Percentiles rank a stretch among this genome's conserved stretches.
phyloP scores from a whole-genome alignment of 2,329 filamentous ascomycete species.

The Cryphonectria nitschkei region DNA sequence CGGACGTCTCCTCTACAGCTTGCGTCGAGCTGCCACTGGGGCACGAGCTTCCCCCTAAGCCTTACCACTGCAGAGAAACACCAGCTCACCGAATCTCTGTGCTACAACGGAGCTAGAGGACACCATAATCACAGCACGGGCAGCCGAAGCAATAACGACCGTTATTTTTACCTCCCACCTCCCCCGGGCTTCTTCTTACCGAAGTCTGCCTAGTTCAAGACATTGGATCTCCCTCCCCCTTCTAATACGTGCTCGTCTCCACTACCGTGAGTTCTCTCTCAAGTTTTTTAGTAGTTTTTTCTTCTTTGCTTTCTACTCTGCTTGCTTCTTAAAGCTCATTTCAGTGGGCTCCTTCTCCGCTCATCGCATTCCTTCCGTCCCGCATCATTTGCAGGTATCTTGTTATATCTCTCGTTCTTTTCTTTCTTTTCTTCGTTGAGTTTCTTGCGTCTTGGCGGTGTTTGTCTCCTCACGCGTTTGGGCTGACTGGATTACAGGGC shows the following conservation, averaged over 20 bases:
- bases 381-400: slow-evolving; percentile 15
- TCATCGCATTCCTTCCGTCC: slow-evolving; percentile 17
- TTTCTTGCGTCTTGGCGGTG: background rate
- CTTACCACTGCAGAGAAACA: slow-evolving; percentile 2
- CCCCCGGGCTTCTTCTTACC: slow-evolving; percentile 7
- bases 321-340: slow-evolving; percentile 1
- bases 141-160: slow-evolving; percentile 22
- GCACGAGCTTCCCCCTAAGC: background rate
- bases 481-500: slow-evolving; percentile 20
- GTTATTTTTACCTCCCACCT: slow-evolving; percentile 26
- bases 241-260: slow-evolving; percentile 19
- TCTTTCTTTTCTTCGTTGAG: background rate
- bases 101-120: slow-evolving; percentile 24
- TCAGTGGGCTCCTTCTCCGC: background rate
- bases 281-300: background rate
- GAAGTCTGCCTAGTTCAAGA: slow-evolving; percentile 24
- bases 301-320: background rate
- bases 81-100: slow-evolving; percentile 21
- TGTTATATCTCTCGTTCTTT: background rate
- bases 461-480: slow-evolving; percentile 1
- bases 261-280: slow-evolving; percentile 12
- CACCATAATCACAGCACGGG: slow-evolving; percentile 18
- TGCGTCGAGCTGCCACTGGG: slow-evolving; percentile 1
- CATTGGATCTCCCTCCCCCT: slow-evolving; percentile 17
- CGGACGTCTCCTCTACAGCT: slow-evolving; percentile 9